Evolutionary conservation across 2,329 filamentous ascomycete genomes (phyloP).

Genomic region (Fusarium liriodendri): DNA sequence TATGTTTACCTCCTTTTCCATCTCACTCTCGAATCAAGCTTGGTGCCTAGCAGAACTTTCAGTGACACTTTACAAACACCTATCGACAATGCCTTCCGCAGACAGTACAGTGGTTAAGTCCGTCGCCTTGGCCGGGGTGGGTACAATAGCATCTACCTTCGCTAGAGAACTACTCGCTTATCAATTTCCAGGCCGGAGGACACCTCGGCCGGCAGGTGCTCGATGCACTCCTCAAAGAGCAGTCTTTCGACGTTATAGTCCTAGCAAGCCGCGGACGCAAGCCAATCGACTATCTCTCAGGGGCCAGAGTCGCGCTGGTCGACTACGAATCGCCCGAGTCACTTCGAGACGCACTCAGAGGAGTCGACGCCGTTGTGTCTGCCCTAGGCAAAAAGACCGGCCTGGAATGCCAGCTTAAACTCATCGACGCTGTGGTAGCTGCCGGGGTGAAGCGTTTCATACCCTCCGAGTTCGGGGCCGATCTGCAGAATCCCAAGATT

Average conservation of each 20-base stretch:
- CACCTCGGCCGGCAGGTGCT: slow-evolving; percentile 5
- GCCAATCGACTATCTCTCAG: neutral
- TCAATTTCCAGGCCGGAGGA: slow-evolving; percentile 3
- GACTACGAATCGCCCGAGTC: slow-evolving; percentile 11
- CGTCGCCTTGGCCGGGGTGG: slow-evolving; percentile 2
- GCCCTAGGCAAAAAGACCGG: slow-evolving; percentile 7
- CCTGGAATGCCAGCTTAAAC: slow-evolving; percentile 3
- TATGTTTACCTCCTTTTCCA: neutral
- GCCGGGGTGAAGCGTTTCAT: slow-evolving; percentile 9
- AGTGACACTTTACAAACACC: neutral
- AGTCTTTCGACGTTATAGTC: slow-evolving; percentile 4
- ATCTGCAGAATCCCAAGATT: neutral
- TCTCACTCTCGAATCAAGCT: neutral
- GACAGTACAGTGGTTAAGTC: neutral
- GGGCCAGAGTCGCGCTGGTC: neutral
- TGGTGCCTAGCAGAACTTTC: neutral
- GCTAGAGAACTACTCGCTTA: neutral
- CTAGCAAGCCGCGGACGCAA: neutral
- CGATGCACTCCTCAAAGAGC: neutral
- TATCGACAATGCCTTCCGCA: neutral
- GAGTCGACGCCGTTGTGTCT: slow-evolving; percentile 6
- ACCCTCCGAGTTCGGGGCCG: slow-evolving; percentile 14
- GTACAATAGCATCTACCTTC: neutral
- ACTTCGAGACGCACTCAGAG: neutral
- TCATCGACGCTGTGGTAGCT: slow-evolving; percentile 7